Percentiles rank a stretch among this genome's conserved stretches.
Evolutionary conservation across 2,329 filamentous ascomycete genomes (phyloP).

Genomic region (Fusarium transvaalense): DNA sequence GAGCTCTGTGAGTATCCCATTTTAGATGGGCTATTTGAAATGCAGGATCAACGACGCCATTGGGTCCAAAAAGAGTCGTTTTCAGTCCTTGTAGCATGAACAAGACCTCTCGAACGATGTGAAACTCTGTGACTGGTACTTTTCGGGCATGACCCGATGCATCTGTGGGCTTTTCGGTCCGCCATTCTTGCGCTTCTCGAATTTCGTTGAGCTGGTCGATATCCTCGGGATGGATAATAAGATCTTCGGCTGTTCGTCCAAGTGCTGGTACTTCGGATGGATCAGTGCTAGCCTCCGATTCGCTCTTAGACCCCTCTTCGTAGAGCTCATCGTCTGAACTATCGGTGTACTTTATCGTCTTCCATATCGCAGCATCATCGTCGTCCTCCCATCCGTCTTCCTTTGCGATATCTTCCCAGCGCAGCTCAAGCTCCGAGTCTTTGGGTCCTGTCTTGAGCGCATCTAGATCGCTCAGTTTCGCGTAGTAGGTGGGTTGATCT

Average conservation of each 20-base stretch:
- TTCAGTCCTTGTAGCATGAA: constrained; percentile 87
- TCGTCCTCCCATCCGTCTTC: constrained; percentile 80
- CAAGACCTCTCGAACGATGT: constrained; percentile 80
- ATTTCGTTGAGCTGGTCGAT: constrained; percentile 50
- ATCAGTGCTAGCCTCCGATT: constrained; percentile 50
- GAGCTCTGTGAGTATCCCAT: constrained; percentile 63
- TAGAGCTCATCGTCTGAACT: constrained; percentile 69
- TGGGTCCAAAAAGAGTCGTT: constrained; percentile 74
- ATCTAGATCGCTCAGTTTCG: constrained; percentile 73
- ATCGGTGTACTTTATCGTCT: constrained; percentile 74
- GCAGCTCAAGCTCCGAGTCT: constrained; percentile 64
- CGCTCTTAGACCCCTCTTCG: constrained; percentile 55
- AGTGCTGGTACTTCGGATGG: constrained; percentile 46
- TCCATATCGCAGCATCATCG: constrained; percentile 72
- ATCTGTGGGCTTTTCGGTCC: constrained; percentile 51
- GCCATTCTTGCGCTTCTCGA: constrained; percentile 54
- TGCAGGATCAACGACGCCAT: constrained; percentile 55
- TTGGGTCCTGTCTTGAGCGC: constrained; percentile 59
- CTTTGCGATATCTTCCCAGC: constrained; percentile 82
- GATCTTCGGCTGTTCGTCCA: constrained; percentile 49
- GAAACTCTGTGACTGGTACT: constrained; percentile 73
- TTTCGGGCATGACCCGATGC: constrained; percentile 53
- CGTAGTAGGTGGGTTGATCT: constrained; percentile 79
- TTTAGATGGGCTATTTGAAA: constrained; percentile 64
- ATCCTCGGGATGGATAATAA: constrained; percentile 54